These are phyloP conservation scores for Cyclotella cryptica DNA, from an alignment of 108 stramenopile species.

Conservation along the genomic window DNA sequence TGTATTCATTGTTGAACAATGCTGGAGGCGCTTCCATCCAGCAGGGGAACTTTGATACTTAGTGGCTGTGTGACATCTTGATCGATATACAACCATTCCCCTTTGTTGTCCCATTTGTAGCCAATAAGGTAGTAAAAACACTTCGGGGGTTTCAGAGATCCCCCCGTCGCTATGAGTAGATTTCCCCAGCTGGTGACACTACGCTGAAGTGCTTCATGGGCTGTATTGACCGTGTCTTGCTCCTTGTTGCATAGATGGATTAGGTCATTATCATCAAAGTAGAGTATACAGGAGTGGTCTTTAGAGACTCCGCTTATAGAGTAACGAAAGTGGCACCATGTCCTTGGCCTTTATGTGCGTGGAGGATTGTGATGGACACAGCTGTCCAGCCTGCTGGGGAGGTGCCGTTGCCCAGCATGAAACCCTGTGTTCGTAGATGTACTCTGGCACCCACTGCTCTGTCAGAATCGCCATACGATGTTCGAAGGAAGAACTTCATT, in stretches of 20 bases:
- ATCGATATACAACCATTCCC: slow-evolving; percentile 7
- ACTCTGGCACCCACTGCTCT: slow-evolving; percentile 1
- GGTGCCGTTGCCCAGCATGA: slow-evolving; percentile 17
- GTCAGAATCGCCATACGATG: slow-evolving; percentile 12
- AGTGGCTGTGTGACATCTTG: neutral
- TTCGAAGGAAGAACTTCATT: slow-evolving; percentile 19
- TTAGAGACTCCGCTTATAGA: slow-evolving; percentile 6
- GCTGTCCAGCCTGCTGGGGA: neutral
- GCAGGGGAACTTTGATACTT: slow-evolving; percentile 1
- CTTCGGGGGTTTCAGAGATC: too few species aligned
- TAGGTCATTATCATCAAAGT: slow-evolving; percentile 12
- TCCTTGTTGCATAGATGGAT: slow-evolving; percentile 1
- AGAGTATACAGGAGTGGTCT: neutral
- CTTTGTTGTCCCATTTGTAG: slow-evolving; percentile 1
- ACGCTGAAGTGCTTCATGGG: neutral
- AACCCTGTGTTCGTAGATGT: slow-evolving; percentile 7
- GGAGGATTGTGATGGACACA: slow-evolving; percentile 13
- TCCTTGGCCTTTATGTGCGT: slow-evolving; percentile 12
- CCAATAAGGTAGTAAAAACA: slow-evolving; percentile 11
- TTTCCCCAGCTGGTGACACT: slow-evolving; percentile 12
- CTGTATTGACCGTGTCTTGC: neutral
- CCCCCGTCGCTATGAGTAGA: neutral
- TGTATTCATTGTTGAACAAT: neutral
- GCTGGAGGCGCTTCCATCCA: neutral
- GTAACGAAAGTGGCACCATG: slow-evolving; percentile 10